Conservation (phyloP, 1,284 basidiomycete species). For the Gomphus bonarii region DNA sequence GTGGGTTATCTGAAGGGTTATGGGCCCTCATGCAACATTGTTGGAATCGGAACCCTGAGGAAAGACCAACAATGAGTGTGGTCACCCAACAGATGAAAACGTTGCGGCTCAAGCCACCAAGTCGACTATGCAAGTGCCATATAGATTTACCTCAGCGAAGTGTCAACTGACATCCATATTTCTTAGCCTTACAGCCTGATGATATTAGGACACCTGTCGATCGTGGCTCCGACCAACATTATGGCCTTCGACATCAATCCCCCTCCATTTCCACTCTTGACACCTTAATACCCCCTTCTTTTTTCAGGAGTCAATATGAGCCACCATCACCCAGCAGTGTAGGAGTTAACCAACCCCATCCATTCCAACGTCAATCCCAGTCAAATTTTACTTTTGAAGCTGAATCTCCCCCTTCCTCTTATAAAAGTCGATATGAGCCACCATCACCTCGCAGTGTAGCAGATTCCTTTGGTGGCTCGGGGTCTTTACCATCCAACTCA, state of each 20-base stretch:
- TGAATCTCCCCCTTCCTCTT: neutral
- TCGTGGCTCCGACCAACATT: neutral
- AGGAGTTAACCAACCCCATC: neutral
- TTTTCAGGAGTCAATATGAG: neutral
- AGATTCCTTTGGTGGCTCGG: neutral
- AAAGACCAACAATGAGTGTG: slow-evolving; percentile 28
- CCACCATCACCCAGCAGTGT: neutral
- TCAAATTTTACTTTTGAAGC: neutral
- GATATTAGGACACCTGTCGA: neutral
- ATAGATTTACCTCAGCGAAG: neutral
- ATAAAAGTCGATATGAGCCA: neutral
- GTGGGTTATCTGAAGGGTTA: slow-evolving; percentile 26
- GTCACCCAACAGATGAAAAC: slow-evolving; percentile 13
- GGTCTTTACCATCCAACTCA: no score
- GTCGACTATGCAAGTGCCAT: neutral
- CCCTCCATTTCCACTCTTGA: neutral
- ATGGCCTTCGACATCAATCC: neutral
- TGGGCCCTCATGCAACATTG: slow-evolving; percentile 31
- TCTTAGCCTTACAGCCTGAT: neutral
- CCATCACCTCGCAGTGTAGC: neutral
- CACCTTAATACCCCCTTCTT: neutral
- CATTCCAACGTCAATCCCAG: neutral
- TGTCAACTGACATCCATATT: neutral
- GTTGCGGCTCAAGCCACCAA: neutral
- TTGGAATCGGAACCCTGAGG: slow-evolving; percentile 27